Evolutionary conservation across 2,329 filamentous ascomycete species (phyloP).

Genomic region (Meredithiella fracta): DNA sequence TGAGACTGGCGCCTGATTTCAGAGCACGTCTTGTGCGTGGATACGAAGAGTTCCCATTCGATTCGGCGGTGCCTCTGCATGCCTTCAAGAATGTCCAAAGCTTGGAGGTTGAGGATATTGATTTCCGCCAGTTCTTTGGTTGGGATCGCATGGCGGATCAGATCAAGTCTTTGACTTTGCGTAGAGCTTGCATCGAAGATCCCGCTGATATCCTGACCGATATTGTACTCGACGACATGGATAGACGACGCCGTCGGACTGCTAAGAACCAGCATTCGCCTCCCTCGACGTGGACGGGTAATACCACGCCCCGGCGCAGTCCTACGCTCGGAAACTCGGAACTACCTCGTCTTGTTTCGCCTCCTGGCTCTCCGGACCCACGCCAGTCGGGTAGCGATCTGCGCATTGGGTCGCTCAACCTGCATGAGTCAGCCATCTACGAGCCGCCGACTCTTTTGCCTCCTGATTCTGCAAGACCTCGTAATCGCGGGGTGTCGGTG

Average conservation of each 20-base stretch:
- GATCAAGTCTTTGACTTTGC: conserved; percentile 73
- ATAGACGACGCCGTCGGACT: conserved; percentile 73
- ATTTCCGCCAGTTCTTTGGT: conserved; percentile 92
- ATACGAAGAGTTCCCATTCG: conserved; percentile 95
- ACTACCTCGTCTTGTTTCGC: conserved; percentile 48
- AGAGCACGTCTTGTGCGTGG: conserved; percentile 77
- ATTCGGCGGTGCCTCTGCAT: conserved; percentile 89
- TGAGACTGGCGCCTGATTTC: conserved; percentile 82
- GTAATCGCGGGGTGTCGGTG: conserved; percentile 28
- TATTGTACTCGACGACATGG: conserved; percentile 92
- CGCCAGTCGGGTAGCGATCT: conserved; percentile 33
- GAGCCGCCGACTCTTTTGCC: conserved; percentile 22
- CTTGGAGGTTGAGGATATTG: conserved; percentile 84
- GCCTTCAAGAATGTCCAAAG: conserved; percentile 94
- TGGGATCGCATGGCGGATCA: conserved; percentile 93
- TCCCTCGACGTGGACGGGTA: conserved; percentile 52
- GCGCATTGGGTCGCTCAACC: conserved; percentile 42
- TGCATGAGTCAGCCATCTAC: conserved; percentile 33
- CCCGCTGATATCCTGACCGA: conserved; percentile 78
- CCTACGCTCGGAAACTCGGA: conserved; percentile 49
- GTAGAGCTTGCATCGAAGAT: conserved; percentile 75
- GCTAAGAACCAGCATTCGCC: conserved; percentile 65
- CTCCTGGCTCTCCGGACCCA: conserved; percentile 45
- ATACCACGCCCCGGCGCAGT: conserved; percentile 42
- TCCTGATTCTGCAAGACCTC: conserved; percentile 13